These are phyloP conservation scores for Catunica adiposa DNA, from an alignment of 2,329 filamentous ascomycete genomes.

Conservation along the genomic window DNA sequence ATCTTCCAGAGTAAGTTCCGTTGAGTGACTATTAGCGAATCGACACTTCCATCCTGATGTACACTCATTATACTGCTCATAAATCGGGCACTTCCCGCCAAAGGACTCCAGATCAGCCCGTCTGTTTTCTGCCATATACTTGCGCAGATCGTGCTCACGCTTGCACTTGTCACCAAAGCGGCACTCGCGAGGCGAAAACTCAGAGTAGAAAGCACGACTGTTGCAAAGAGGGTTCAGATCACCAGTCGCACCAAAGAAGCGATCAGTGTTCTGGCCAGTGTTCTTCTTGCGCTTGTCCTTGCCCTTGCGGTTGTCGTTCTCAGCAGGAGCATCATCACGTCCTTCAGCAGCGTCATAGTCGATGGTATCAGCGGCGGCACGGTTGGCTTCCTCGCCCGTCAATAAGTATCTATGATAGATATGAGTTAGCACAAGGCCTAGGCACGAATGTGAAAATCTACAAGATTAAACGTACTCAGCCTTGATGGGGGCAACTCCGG, in stretches of 20 bases:
- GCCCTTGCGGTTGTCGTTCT: conserved; percentile 26
- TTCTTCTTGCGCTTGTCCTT: conserved; percentile 32
- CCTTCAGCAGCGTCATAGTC: conserved; percentile 20
- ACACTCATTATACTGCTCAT: conserved; percentile 58
- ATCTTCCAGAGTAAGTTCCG: conserved; percentile 61
- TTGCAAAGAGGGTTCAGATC: conserved; percentile 67
- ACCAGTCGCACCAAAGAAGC: conserved; percentile 62
- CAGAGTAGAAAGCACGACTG: conserved; percentile 51
- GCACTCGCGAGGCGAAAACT: conserved; percentile 70
- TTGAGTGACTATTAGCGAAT: conserved; percentile 73
- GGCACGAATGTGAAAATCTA: conserved; percentile 3
- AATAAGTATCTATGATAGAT: conserved; percentile 21
- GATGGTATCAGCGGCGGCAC: conserved; percentile 24
- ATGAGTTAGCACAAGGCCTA: not conserved
- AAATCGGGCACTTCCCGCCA: conserved; percentile 66
- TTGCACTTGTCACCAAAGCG: conserved; percentile 67
- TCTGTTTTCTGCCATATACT: conserved; percentile 59
- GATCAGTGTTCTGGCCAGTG: conserved; percentile 59
- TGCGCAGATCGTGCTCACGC: conserved; percentile 66
- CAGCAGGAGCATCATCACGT: conserved; percentile 28
- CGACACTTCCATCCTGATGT: conserved; percentile 86
- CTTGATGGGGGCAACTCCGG: conserved; percentile 22
- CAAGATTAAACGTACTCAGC: conserved; percentile 21
- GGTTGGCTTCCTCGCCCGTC: conserved; percentile 36
- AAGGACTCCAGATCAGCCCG: conserved; percentile 67